Evolutionary conservation across 2,329 filamentous ascomycete species (phyloP).

Genomic region (Pochonia chlamydosporia): DNA sequence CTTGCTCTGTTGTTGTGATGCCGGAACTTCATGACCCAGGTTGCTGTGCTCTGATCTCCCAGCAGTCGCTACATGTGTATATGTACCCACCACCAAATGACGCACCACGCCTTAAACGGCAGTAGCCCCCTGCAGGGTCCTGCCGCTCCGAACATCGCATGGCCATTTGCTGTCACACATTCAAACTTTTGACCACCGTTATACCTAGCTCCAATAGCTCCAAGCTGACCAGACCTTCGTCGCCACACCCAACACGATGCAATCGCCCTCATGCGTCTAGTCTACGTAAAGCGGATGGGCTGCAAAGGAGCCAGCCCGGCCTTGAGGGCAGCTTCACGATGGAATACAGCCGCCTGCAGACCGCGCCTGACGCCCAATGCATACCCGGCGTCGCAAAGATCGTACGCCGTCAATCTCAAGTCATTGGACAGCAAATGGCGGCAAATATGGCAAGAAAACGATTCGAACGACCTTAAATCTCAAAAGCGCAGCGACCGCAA

Average conservation of each 20-base stretch:
- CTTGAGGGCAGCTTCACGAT: constrained; percentile 6
- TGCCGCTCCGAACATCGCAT: not conserved
- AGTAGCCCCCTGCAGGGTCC: constrained; percentile 7
- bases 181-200: not conserved
- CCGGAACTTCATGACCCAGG: too few relatives aligned
- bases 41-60: too few relatives aligned
- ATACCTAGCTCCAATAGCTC: not conserved
- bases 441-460: constrained; percentile 32
- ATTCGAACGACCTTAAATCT: constrained; percentile 8
- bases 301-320: constrained; percentile 11
- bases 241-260: constrained; percentile 14
- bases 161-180: not conserved
- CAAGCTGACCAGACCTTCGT: not conserved
- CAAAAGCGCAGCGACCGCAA: constrained; percentile 22
- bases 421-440: constrained; percentile 47
- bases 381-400: constrained; percentile 18
- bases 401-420: constrained; percentile 40
- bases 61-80: not conserved
- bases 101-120: constrained; percentile 4
- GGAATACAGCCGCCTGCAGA: constrained; percentile 2
- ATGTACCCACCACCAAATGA: not conserved
- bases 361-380: not conserved
- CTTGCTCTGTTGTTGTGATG: too few relatives aligned
- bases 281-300: constrained; percentile 19
- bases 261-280: constrained; percentile 20